phyloP scores from a whole-genome alignment of 2,329 filamentous ascomycete genomes.

The Pseudogymnoascus sp. region DNA sequence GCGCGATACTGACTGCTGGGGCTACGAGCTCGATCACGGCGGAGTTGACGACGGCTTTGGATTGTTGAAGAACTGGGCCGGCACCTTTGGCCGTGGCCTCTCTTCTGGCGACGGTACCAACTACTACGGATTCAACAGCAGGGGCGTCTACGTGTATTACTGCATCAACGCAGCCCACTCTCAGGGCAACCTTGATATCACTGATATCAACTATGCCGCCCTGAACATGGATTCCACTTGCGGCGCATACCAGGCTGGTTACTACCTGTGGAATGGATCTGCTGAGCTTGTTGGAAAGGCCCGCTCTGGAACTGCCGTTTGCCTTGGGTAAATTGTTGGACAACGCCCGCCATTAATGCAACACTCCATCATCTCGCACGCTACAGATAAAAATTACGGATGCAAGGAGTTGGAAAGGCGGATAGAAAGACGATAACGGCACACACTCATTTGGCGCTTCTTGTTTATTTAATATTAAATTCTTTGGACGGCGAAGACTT shows the following conservation, averaged over 20 bases:
- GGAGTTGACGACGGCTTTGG: background rate
- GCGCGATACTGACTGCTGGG: background rate
- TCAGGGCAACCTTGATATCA: background rate
- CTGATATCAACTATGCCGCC: background rate
- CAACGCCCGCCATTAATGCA: no score
- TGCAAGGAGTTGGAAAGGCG: background rate
- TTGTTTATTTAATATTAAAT: background rate
- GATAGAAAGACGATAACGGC: background rate
- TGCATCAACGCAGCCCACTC: background rate
- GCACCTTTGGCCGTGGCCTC: background rate
- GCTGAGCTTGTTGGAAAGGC: background rate
- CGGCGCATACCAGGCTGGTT: background rate
- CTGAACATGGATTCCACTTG: background rate
- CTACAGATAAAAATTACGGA: background rate
- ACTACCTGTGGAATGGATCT: background rate
- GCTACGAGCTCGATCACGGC: background rate
- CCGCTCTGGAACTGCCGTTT: background rate
- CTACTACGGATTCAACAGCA: background rate
- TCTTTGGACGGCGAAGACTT: background rate
- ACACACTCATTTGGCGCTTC: background rate
- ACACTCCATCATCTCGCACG: background rate
- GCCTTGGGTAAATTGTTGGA: background rate
- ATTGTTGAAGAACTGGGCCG: background rate
- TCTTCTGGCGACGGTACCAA: background rate
- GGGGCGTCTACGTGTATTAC: background rate